Evolutionary conservation across 805 yeast genomes (phyloP).

Genomic region (Suhomyces kilbournensis): DNA sequence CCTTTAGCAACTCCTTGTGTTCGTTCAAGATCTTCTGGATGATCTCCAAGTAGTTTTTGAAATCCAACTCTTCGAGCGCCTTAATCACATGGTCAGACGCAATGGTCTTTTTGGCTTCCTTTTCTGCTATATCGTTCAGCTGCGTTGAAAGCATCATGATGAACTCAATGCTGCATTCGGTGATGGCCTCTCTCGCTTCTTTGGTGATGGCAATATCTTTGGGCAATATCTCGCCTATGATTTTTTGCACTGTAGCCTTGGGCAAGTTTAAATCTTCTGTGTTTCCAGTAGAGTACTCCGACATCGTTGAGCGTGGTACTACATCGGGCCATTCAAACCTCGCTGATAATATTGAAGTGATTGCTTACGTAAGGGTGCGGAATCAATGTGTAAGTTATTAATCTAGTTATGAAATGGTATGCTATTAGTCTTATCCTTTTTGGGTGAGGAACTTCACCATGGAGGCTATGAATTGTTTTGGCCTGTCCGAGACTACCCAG

Average conservation of each 20-base stretch:
- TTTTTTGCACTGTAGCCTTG: slow-evolving; percentile 92
- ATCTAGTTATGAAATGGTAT: too few relatives aligned
- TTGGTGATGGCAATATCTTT: slow-evolving; percentile 83
- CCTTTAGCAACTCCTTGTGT: slow-evolving; percentile 84
- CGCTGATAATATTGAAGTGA: neutral
- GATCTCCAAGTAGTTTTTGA: slow-evolving; percentile 77
- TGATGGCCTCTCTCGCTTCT: slow-evolving; percentile 91
- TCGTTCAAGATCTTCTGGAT: slow-evolving; percentile 77
- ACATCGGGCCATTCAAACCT: neutral
- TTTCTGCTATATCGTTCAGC: slow-evolving; percentile 93
- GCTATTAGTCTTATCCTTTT: neutral
- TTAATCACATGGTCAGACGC: slow-evolving; percentile 94
- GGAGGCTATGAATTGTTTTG: slow-evolving; percentile 22
- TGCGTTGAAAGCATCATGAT: slow-evolving; percentile 92
- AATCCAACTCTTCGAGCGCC: slow-evolving; percentile 85
- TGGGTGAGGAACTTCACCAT: neutral
- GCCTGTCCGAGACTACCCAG: slow-evolving; percentile 42
- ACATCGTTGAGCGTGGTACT: slow-evolving; percentile 21
- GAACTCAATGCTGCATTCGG: slow-evolving; percentile 94
- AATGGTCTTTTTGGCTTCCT: slow-evolving; percentile 92
- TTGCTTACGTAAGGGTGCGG: slow-evolving; percentile 1
- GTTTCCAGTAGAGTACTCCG: slow-evolving; percentile 33
- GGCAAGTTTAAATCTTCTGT: slow-evolving; percentile 44
- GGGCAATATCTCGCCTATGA: slow-evolving; percentile 85
- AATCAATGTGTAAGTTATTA: too few relatives aligned